phyloP scores from a whole-genome alignment of 441 rosid genomes.

The Melastoma candidum region DNA sequence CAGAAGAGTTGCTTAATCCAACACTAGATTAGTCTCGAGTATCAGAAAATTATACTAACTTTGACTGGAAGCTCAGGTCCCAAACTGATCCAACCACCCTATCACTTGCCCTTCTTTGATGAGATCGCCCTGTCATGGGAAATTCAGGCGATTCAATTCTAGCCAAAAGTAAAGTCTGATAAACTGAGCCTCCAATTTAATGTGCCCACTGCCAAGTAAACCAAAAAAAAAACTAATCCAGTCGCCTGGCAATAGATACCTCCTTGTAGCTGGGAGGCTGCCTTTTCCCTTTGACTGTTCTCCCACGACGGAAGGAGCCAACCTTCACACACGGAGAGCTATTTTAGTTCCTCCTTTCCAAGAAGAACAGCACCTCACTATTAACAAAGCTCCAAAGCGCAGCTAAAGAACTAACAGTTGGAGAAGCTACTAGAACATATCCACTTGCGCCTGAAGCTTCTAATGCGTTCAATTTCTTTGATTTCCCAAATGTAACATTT shows the following conservation, averaged over 20 bases:
- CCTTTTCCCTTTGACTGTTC: slow-evolving; percentile 65
- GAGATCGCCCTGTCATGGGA: slow-evolving; percentile 53
- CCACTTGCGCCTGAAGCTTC: slow-evolving; percentile 70
- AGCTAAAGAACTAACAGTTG: slow-evolving; percentile 39
- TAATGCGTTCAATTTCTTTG: slow-evolving; percentile 63
- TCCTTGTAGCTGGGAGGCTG: slow-evolving; percentile 64
- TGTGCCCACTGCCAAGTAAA: neutral
- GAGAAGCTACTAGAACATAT: slow-evolving; percentile 65
- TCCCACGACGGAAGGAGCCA: slow-evolving; percentile 75
- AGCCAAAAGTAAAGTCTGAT: neutral
- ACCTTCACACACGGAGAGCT: slow-evolving; percentile 29
- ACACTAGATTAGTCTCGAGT: slow-evolving; percentile 9
- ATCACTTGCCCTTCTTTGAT: slow-evolving; percentile 82
- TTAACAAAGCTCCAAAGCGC: neutral
- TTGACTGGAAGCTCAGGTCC: slow-evolving; percentile 71
- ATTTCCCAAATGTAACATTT: slow-evolving; percentile 52
- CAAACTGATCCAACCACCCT: slow-evolving; percentile 79
- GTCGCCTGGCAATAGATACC: slow-evolving; percentile 31
- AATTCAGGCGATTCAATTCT: neutral
- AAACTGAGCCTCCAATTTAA: no score
- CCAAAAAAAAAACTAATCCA: neutral
- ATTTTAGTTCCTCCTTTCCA: neutral
- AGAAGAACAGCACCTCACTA: neutral
- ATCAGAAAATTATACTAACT: slow-evolving; percentile 32
- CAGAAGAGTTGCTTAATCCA: slow-evolving; percentile 1